Percentiles rank a stretch among this genome's conserved stretches.
phyloP scores from a whole-genome alignment of 768 basidiomycete species.

The Suillus lakei region DNA sequence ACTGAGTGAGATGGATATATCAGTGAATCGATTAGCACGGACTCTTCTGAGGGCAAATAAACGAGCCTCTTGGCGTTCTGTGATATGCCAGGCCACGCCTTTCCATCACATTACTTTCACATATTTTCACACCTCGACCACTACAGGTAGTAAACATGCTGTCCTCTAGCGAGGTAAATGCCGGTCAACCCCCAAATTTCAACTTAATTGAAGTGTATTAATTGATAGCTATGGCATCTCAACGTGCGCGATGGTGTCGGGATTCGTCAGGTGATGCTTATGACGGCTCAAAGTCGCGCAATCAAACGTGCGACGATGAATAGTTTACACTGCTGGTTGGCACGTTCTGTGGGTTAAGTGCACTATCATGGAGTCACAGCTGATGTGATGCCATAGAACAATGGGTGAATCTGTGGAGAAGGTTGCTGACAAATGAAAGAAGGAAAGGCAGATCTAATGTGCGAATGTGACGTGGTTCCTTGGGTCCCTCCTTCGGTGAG shows the following conservation, averaged over 20 bases:
- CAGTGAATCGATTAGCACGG: not conserved
- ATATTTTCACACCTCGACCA: not conserved
- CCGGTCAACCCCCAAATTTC: not conserved
- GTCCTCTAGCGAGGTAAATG: not conserved
- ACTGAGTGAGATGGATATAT: not conserved
- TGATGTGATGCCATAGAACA: too few relatives aligned
- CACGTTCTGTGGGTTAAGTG: too few relatives aligned
- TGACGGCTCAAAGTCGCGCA: slow-evolving; percentile 10
- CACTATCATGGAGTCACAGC: too few relatives aligned
- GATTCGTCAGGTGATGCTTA: not conserved
- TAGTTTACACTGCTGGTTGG: too few relatives aligned
- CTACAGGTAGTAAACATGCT: not conserved
- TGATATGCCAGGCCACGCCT: not conserved
- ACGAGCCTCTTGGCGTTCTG: slow-evolving; percentile 4
- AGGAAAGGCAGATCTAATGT: slow-evolving; percentile 8
- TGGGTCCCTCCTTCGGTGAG: slow-evolving; percentile 2
- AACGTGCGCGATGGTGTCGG: not conserved
- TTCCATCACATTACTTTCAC: slow-evolving; percentile 4
- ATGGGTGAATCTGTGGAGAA: not conserved
- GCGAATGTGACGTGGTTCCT: slow-evolving; percentile 10
- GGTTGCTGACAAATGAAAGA: not conserved
- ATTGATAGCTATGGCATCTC: too few relatives aligned
- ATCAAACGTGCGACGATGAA: slow-evolving; percentile 21
- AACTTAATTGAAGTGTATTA: too few relatives aligned
- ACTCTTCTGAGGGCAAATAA: not conserved